These are phyloP conservation scores for Monilinia polystroma DNA, from an alignment of 2,329 filamentous ascomycete genomes.

Conservation along the genomic window DNA sequence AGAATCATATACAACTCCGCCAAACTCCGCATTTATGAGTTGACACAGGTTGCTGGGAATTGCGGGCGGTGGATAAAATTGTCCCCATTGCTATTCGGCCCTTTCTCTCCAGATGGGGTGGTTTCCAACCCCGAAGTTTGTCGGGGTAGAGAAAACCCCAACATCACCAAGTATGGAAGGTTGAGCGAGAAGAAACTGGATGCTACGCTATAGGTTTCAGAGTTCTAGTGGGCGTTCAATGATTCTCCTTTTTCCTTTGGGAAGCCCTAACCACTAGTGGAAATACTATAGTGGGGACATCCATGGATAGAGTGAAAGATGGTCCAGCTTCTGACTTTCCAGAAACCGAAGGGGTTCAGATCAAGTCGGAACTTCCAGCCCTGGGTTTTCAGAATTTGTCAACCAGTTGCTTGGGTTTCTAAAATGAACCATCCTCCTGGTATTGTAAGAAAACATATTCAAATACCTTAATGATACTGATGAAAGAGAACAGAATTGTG, in stretches of 20 bases:
- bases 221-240: too few relatives aligned
- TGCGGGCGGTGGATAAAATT: too few relatives aligned
- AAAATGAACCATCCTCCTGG: background rate
- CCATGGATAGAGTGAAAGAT: background rate
- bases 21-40: too few relatives aligned
- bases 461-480: background rate
- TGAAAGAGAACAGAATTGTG: background rate
- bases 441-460: background rate
- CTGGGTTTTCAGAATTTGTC: background rate
- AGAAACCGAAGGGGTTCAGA: background rate
- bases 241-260: background rate
- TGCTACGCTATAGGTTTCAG: background rate
- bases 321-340: background rate
- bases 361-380: background rate
- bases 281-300: background rate
- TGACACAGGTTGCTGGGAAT: too few relatives aligned
- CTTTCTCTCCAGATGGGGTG: background rate
- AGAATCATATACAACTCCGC: too few relatives aligned
- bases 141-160: slow-evolving; percentile 2
- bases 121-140: slow-evolving; percentile 15
- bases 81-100: too few relatives aligned
- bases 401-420: background rate
- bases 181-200: background rate
- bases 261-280: background rate
- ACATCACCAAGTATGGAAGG: background rate